phyloP scores from a whole-genome alignment of 768 basidiomycete genomes.

The Rhizopogon vesiculosus region DNA sequence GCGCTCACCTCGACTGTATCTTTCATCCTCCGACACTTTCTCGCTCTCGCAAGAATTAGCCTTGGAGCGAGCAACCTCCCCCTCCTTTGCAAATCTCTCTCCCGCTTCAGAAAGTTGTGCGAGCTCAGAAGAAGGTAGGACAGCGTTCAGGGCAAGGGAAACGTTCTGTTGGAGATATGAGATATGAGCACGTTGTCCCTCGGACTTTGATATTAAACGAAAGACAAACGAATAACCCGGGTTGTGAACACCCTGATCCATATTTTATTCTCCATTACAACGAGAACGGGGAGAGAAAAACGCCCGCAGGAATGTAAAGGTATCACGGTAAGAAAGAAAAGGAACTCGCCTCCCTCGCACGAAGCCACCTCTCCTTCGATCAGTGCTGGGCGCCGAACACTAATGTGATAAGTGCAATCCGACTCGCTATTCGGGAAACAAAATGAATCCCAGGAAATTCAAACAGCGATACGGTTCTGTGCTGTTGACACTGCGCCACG shows the following conservation, averaged over 20 bases:
- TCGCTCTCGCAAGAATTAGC: not conserved
- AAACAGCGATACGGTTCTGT: too few species aligned
- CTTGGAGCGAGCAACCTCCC: not conserved
- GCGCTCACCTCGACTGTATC: constrained; percentile 55
- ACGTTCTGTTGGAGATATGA: constrained; percentile 12
- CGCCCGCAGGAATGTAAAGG: too few species aligned
- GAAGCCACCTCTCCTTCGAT: not conserved
- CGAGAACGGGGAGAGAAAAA: not conserved
- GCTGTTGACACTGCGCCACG: too few species aligned
- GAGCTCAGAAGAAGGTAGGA: constrained; percentile 14
- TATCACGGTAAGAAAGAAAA: not conserved
- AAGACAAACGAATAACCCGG: not conserved
- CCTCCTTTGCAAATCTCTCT: constrained; percentile 14
- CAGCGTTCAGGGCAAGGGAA: constrained; percentile 24
- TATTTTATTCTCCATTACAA: not conserved
- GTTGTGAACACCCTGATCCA: not conserved
- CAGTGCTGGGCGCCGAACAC: too few species aligned
- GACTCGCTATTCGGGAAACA: too few species aligned
- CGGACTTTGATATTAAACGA: not conserved
- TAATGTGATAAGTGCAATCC: not conserved
- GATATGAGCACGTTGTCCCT: not conserved
- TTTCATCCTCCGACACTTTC: not conserved
- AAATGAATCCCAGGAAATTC: too few species aligned
- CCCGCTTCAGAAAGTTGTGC: constrained; percentile 19
- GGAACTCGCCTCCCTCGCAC: not conserved